A percentile compares a stretch with the other conserved stretches of the same genome.
These are phyloP conservation scores for Penicillium corylophilum DNA, from an alignment of 2,329 filamentous ascomycete species.

Conservation along the genomic window DNA sequence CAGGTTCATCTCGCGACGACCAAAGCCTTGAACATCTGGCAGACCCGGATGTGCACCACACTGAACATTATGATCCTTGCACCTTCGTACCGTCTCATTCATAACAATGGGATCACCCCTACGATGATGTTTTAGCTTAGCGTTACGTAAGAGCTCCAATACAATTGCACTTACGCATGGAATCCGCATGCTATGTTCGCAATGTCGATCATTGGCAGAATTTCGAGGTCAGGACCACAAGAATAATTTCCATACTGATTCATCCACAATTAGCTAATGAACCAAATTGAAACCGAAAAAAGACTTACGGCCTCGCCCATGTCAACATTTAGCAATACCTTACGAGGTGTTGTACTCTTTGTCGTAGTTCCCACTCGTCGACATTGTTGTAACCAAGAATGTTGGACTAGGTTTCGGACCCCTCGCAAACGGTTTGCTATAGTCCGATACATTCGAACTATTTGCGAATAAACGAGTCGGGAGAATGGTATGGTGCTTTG, in stretches of 20 bases:
- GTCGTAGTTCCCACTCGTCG: neutral
- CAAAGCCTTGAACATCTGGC: constrained; percentile 64
- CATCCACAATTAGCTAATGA: neutral
- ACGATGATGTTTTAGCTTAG: neutral
- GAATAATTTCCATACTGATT: constrained; percentile 44
- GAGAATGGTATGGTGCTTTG: too few relatives aligned
- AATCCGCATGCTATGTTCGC: constrained; percentile 64
- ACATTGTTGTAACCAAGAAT: neutral
- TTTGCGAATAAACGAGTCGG: neutral
- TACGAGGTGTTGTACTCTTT: neutral
- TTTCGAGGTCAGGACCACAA: constrained; percentile 58
- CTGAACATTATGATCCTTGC: constrained; percentile 57
- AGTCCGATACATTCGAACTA: neutral
- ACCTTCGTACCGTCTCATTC: constrained; percentile 59
- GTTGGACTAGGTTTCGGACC: neutral
- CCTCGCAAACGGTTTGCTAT: neutral
- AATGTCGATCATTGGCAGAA: constrained; percentile 61
- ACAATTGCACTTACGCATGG: constrained; percentile 36
- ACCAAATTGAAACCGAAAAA: neutral
- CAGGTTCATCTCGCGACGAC: constrained; percentile 61
- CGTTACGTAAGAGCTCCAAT: neutral
- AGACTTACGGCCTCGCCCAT: neutral
- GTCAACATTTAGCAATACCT: neutral
- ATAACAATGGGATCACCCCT: constrained; percentile 64
- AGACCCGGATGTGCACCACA: constrained; percentile 64